These are phyloP conservation scores for Petunia hybrid DNA, from an alignment of 305 asterid species.

Conservation along the genomic window DNA sequence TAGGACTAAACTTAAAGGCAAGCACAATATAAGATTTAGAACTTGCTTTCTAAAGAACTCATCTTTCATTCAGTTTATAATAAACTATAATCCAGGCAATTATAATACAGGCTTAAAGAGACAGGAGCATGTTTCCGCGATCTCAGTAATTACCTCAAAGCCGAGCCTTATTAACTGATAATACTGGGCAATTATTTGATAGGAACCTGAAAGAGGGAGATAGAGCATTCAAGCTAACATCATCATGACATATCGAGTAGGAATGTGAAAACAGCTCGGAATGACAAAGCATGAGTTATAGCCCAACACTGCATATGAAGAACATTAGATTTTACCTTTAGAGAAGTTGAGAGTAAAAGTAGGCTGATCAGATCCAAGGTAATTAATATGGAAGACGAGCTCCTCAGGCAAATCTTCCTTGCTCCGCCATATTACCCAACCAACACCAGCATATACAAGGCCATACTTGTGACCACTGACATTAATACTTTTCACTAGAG, in stretches of 20 bases:
- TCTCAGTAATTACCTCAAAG: slow-evolving; percentile 54
- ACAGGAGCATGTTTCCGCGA: not conserved
- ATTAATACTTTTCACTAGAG: slow-evolving; percentile 70
- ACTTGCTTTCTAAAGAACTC: not conserved
- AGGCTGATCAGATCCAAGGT: slow-evolving; percentile 78
- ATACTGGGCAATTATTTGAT: slow-evolving; percentile 69
- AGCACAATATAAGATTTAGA: not conserved
- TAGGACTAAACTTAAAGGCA: not conserved
- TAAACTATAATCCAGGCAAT: not conserved
- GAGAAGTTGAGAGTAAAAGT: slow-evolving; percentile 76
- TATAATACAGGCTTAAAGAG: not conserved
- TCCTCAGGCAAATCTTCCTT: slow-evolving; percentile 66
- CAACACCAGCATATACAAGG: slow-evolving; percentile 71
- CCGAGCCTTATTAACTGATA: slow-evolving; percentile 81
- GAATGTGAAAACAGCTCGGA: not conserved
- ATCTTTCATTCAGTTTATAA: not conserved
- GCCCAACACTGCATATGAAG: not conserved
- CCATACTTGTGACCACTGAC: slow-evolving; percentile 41
- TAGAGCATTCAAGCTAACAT: not conserved
- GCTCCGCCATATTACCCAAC: slow-evolving; percentile 75
- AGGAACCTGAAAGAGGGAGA: slow-evolving; percentile 53
- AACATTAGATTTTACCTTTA: slow-evolving; percentile 44
- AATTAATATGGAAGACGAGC: slow-evolving; percentile 69
- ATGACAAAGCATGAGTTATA: not conserved
- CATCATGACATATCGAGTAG: not conserved